Evolutionary conservation across 1,284 basidiomycete species (phyloP).

Genomic region (Macrocybe sp.): DNA sequence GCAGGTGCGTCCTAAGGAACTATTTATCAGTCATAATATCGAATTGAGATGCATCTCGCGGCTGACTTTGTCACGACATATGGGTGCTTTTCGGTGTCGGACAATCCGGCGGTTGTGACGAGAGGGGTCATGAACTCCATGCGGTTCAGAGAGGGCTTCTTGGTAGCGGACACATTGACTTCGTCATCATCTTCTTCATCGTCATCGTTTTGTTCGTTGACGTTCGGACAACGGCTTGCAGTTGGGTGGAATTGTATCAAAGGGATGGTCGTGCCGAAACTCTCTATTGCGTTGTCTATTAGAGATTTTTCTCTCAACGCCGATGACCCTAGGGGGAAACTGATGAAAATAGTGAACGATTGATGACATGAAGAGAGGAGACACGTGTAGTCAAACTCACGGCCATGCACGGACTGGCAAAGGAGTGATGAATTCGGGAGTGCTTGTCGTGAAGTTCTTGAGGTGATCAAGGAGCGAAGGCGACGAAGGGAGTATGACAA

Average conservation of each 20-base stretch:
- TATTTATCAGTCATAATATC: not conserved
- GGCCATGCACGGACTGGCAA: constrained; percentile 24
- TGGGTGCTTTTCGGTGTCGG: constrained; percentile 22
- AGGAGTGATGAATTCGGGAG: constrained; percentile 16
- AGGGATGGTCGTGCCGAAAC: constrained; percentile 25
- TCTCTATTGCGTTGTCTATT: constrained; percentile 25
- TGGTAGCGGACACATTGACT: not conserved
- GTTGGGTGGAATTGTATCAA: constrained; percentile 26
- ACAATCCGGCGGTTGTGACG: constrained; percentile 12
- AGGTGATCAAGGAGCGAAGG: constrained; percentile 25
- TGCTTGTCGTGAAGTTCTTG: constrained; percentile 24
- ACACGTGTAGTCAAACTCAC: constrained; percentile 12
- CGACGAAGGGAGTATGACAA: constrained; percentile 25
- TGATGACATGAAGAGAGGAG: not conserved
- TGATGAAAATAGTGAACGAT: constrained; percentile 2
- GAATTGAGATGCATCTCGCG: not conserved
- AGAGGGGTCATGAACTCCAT: constrained; percentile 5
- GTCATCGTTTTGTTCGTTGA: not conserved
- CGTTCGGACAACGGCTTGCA: constrained; percentile 14
- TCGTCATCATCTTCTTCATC: constrained; percentile 13
- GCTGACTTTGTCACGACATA: constrained; percentile 28
- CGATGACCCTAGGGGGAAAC: constrained; percentile 21
- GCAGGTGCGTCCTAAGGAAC: constrained; percentile 24
- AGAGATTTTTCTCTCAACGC: constrained; percentile 13
- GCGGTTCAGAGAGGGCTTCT: not conserved